phyloP scores from a whole-genome alignment of 805 yeast genomes.

The Starmerella etchellsii region DNA sequence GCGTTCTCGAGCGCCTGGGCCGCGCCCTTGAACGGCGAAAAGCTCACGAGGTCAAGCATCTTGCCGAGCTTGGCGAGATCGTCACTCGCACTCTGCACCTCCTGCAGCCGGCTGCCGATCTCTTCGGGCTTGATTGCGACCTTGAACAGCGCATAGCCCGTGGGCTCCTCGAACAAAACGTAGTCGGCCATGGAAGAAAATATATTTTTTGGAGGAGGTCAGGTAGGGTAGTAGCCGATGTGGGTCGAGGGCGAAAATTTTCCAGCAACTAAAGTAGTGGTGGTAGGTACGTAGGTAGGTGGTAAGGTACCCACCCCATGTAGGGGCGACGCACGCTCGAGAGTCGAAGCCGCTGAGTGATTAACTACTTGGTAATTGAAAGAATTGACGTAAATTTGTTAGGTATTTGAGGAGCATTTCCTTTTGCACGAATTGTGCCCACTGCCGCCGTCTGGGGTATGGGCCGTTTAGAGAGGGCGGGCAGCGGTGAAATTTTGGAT shows the following conservation, averaged over 20 bases:
- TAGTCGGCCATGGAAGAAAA: conserved; percentile 54
- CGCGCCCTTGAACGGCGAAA: conserved; percentile 98
- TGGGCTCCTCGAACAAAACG: conserved; percentile 93
- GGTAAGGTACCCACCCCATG: no score
- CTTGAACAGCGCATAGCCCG: conserved; percentile 94
- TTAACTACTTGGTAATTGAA: no score
- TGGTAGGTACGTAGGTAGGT: not conserved
- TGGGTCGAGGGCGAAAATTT: not conserved
- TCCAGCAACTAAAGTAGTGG: no score
- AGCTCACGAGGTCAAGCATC: conserved; percentile 82
- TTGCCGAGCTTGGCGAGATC: conserved; percentile 83
- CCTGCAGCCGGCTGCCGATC: conserved; percentile 79
- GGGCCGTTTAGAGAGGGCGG: no score
- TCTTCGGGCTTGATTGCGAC: conserved; percentile 89
- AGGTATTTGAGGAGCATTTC: no score
- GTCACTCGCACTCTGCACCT: conserved; percentile 80
- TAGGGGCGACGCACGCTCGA: no score
- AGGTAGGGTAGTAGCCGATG: no score
- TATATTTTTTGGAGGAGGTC: not conserved
- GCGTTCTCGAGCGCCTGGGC: conserved; percentile 98
- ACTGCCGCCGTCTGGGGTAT: no score
- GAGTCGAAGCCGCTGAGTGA: no score
- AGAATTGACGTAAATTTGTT: no score
- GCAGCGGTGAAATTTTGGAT: no score
- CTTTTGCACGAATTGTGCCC: no score